Percentiles rank a stretch among this genome's conserved stretches.
These are phyloP conservation scores for Lathyrus aphaca DNA, from an alignment of 306 rosid species.

Conservation along the genomic window DNA sequence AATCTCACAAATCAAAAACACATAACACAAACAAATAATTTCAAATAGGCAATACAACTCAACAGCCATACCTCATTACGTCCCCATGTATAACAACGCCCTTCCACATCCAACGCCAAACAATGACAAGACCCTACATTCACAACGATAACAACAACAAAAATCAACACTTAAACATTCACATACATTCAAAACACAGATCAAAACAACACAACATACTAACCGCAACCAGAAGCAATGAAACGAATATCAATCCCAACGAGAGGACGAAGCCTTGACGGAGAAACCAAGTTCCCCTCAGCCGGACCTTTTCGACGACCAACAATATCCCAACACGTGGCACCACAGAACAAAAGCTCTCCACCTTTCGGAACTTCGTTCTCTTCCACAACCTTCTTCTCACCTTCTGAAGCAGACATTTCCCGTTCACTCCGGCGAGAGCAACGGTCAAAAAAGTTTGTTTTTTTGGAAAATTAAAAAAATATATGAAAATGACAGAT, in stretches of 20 bases:
- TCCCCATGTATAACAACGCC: slow-evolving; percentile 99
- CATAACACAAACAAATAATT: not conserved
- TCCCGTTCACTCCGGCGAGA: slow-evolving; percentile 61
- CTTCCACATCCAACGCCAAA: slow-evolving; percentile 91
- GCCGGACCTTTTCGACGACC: slow-evolving; percentile 77
- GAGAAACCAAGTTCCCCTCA: slow-evolving; percentile 81
- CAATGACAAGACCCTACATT: slow-evolving; percentile 90
- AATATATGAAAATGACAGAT: slow-evolving; percentile 46
- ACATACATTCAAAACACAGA: not conserved
- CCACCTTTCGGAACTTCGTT: slow-evolving; percentile 57
- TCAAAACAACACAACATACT: not conserved
- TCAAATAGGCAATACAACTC: not conserved
- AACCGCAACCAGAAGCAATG: slow-evolving; percentile 86
- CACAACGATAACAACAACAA: slow-evolving; percentile 17
- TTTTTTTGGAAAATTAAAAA: not conserved
- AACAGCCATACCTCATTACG: slow-evolving; percentile 81
- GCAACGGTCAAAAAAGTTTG: slow-evolving; percentile 42
- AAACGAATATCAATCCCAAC: slow-evolving; percentile 71
- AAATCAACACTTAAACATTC: not conserved
- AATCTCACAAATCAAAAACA: slow-evolving; percentile 32
- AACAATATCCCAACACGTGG: slow-evolving; percentile 79
- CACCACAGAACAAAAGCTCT: slow-evolving; percentile 95
- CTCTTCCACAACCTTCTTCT: slow-evolving; percentile 62
- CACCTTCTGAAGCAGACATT: slow-evolving; percentile 78
- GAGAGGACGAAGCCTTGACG: slow-evolving; percentile 90